phyloP scores from a whole-genome alignment of 176 grass and related monocot genomes.

The Carex pumila region DNA sequence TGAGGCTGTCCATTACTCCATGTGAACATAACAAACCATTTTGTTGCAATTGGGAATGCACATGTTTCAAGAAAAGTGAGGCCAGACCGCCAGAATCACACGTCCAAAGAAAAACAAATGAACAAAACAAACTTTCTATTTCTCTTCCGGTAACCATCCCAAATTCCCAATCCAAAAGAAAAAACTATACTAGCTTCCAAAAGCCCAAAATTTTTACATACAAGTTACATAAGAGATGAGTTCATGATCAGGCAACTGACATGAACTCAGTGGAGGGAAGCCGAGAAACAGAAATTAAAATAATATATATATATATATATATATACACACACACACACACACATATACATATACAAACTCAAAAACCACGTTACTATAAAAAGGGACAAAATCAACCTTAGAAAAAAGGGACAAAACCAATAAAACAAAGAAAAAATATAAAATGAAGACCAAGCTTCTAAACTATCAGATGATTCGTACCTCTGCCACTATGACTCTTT shows the following conservation, averaged over 20 bases:
- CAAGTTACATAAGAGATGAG: background rate
- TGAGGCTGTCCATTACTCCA: background rate
- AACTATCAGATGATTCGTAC: background rate
- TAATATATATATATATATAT: background rate
- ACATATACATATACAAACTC: background rate
- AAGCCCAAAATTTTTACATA: conserved; percentile 12
- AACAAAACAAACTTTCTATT: background rate
- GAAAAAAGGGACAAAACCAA: background rate
- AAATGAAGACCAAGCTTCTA: background rate
- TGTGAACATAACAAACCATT: no score
- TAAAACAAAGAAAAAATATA: background rate
- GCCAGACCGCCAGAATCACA: background rate
- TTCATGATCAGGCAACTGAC: background rate
- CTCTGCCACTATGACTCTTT: background rate
- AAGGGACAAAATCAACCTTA: background rate
- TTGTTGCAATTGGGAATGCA: background rate
- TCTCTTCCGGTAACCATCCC: background rate
- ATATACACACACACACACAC: no score
- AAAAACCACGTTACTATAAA: background rate
- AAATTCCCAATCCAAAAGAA: background rate
- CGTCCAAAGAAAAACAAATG: background rate
- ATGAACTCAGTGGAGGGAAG: background rate
- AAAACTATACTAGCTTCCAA: background rate
- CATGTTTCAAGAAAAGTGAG: background rate
- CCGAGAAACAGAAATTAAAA: background rate